Evolutionary conservation across 139 green algal genomes (phyloP), one percentile per base, ranked within the genome.

Genomic region (Micractinium sp.): DNA sequence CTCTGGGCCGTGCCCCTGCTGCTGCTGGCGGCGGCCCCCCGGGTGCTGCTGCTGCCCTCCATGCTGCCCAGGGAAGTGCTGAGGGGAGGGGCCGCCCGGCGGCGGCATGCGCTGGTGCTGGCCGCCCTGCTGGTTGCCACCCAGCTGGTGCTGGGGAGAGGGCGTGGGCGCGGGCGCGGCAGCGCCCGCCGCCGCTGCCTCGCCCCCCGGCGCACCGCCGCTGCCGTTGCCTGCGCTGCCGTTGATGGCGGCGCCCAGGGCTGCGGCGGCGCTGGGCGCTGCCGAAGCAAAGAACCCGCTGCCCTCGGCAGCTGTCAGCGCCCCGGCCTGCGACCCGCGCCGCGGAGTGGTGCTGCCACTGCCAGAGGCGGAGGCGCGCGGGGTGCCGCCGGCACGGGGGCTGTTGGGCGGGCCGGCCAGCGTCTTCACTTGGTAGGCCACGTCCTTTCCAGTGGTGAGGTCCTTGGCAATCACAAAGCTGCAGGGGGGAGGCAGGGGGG

Each of bases 401-500:
- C 76, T 38, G 25, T 33, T 20, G 27, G 78, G 78, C 22, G 88
- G 47, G 47, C 47, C 33, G 0, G 88, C 56, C 13, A 90, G 22
- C 53, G 71, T 92, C 14, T 73, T 67, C 0, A 92, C 86, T 60
- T 86, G 38, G 19, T 90, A 90, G 3, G 90, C 90, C 63, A 92
- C 90, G 31, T 88, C 66, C 66, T 90, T 90, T 22, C 84, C 71
- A 7, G 84, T 89, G 73, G 85, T 90, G 22, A 88, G 67, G 69
- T 90, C 86, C 20, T 90, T 73, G 29, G 79, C 90, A 41, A 92
- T 35, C 1, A 88, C 71, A 73, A 92, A 92, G 41, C 84, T 87
- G 82, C 82, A 39, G 33, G 35, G 14, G 60, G 60, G 3, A 39
- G 80, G 47, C 80, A 71, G 31, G 31, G 47, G 22, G 41, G 14